Base-by-base conservation (phyloP, 139 green algal species). In the Spirogloea muscicola region DNA sequence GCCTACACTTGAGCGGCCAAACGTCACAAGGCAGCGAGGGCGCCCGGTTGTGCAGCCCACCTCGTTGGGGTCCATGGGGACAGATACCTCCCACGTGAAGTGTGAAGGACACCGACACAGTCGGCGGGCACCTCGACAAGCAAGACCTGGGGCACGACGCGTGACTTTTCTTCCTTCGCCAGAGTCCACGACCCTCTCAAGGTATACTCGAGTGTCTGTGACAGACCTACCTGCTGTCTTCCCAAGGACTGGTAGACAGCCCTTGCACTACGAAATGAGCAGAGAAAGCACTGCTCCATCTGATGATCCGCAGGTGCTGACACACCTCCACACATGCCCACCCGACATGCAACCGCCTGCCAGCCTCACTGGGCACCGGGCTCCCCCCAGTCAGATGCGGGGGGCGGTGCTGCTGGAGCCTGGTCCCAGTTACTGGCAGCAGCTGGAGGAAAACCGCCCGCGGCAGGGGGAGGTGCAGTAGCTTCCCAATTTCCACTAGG, bases 401-500 rank as follows among this genome's bases (percentile, higher is more conserved):
- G 21, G 21, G 21, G 21, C 46, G 21, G 46, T 21, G 57, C 57
- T 13, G 57, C 13, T 13, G 65, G 49, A 68, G 65, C 49, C 7
- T 43, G n/a, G 29, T 67, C 44, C 65, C 65, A 74, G 44, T 29
- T 46, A 10, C 18, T 18, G 36, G 65, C 49, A 68, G 65, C 49
- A 21, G 34, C 65, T 21, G 65, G n/a, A 18, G 65, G 44, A 43
- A 43, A 74, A n/a, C 68, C 68, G 58, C 43, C 27, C 27, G 51
- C 57, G 0, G 68, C 68, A 74, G 65, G n/a, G 48, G 67, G 67
- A 31, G 61, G 59, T 51, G 62, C 68, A 29, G 66, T 59, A 33
- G 44, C 49, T 40, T 84, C 77, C 77, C 77, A 84, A 44, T 60
- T 68, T 21, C 29, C 69, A 2, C 67, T 51, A 25, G 60, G 67